Percentiles rank a stretch among this genome's conserved stretches.
These are phyloP conservation scores for Aspergillus fijiensis DNA, from an alignment of 2,329 filamentous ascomycete species.

Conservation along the genomic window DNA sequence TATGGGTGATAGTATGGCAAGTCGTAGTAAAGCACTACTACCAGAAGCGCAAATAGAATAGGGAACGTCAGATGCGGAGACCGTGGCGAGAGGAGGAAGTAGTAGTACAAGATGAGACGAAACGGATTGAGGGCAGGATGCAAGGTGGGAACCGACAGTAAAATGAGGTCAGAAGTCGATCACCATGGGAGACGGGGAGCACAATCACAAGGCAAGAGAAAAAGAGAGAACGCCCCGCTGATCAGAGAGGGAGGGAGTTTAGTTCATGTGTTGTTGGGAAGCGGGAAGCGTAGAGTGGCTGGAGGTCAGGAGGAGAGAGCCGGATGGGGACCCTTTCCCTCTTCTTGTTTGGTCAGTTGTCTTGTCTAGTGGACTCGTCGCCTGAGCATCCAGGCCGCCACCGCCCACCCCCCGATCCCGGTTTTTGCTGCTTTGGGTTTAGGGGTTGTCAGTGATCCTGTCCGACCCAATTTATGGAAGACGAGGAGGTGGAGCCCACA, in stretches of 20 bases:
- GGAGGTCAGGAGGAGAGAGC: constrained; percentile 9
- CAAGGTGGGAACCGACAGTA: constrained; percentile 8
- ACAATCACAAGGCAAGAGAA: constrained; percentile 15
- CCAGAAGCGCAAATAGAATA: constrained; percentile 8
- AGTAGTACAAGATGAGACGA: constrained; percentile 5
- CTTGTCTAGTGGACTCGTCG: constrained; percentile 7
- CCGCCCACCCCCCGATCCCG: background rate
- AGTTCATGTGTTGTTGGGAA: background rate
- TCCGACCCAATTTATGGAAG: background rate
- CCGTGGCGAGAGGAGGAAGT: constrained; percentile 9
- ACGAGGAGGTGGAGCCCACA: background rate
- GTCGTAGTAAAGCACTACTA: background rate
- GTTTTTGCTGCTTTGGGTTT: constrained; percentile 3
- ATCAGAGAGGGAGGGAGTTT: background rate
- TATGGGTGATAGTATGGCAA: background rate
- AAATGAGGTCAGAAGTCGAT: constrained; percentile 13
- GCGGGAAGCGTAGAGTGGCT: background rate
- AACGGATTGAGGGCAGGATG: constrained; percentile 8
- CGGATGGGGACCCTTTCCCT: constrained; percentile 7
- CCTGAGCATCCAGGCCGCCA: constrained; percentile 20
- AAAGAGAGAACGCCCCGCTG: background rate
- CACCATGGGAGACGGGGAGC: constrained; percentile 5
- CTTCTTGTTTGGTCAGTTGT: constrained; percentile 17
- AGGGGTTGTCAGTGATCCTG: constrained; percentile 4
- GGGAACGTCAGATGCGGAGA: constrained; percentile 18